Conservation (phyloP, 1,284 basidiomycete genomes). For the Phlebopus sp. region DNA sequence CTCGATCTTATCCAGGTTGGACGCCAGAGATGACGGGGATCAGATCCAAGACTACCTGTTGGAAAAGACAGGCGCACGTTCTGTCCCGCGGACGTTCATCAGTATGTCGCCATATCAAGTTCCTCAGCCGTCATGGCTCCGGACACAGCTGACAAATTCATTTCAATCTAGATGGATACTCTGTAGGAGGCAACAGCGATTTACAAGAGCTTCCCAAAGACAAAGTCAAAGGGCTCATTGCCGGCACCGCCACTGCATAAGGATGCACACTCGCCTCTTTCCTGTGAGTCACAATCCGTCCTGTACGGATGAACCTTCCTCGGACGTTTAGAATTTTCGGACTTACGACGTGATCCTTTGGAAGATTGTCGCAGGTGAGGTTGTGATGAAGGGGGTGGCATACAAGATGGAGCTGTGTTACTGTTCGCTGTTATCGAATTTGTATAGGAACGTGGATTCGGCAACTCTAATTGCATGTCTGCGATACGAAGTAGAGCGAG, state of each 20-base stretch:
- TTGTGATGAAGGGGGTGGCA: no score
- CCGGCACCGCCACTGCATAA: neutral
- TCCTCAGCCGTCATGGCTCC: neutral
- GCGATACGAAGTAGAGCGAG: no score
- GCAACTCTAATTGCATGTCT: no score
- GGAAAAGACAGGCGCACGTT: constrained; percentile 20
- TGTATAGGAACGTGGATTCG: no score
- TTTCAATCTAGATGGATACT: constrained; percentile 14
- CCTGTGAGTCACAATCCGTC: no score
- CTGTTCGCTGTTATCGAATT: no score
- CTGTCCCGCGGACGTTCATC: constrained; percentile 30
- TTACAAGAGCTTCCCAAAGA: constrained; percentile 10
- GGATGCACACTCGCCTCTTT: no score
- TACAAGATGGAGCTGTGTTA: no score
- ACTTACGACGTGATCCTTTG: neutral
- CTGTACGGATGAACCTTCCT: no score
- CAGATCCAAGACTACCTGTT: constrained; percentile 25
- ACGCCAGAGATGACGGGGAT: constrained; percentile 13
- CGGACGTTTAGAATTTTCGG: neutral
- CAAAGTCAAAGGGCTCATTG: constrained; percentile 15
- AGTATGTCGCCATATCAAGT: constrained; percentile 9
- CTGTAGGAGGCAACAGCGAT: constrained; percentile 25
- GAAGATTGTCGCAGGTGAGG: neutral
- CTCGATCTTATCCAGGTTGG: constrained; percentile 15
- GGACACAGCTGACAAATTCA: neutral